Base-by-base conservation (phyloP, 2,329 filamentous ascomycete species). In the Cadophora luteo-olivacea region DNA sequence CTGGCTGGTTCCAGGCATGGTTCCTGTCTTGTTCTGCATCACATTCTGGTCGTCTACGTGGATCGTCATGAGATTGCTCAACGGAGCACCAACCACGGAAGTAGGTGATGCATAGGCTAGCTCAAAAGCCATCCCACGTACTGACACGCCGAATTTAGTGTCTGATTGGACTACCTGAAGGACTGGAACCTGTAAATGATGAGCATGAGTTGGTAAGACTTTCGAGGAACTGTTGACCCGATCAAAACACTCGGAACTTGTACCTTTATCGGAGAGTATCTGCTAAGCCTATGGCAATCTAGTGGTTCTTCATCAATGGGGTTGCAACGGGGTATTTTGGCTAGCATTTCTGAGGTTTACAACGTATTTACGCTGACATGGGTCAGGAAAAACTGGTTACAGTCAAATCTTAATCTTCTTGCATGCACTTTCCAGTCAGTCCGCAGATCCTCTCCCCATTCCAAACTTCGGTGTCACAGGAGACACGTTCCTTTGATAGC, bases 221-320 rank as follows among this genome's bases (percentile, higher is more conserved):
- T 19, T 45, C 41, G 41, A 16, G 41, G 41, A 45, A 38, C 36
- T 38, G 12, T 38, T 38, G 36, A 38, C 36, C 36, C 3, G 3
- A 29, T 38, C 8, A 14, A 38, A 38, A 38, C 41, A 2, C 16
- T 14, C 16, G 5, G 16, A 16, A 45, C 41, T 45, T 45, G 41
- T 14, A 45, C 2, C 16, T 19, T 29, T 5, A 45, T 45, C 16
- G 4, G 41, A 45, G 41, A 2, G 19, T 16, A 5, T 45, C 11
- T 45, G 16, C 41, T 45, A 19, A 45, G 8, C 3, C 14, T 19
- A 14, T 19, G 16, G 16, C 3, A 11, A 45, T 19, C 41, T 16
- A 45, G 41, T 95, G 92, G 92, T 84, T 94, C 22, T 94, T 92
- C 76, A 79, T 94, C 63, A 94, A 94, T 75, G 92, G 92, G 0